Conservation (phyloP, 1,139 yeast genomes). For the Kodamaea suecica region DNA sequence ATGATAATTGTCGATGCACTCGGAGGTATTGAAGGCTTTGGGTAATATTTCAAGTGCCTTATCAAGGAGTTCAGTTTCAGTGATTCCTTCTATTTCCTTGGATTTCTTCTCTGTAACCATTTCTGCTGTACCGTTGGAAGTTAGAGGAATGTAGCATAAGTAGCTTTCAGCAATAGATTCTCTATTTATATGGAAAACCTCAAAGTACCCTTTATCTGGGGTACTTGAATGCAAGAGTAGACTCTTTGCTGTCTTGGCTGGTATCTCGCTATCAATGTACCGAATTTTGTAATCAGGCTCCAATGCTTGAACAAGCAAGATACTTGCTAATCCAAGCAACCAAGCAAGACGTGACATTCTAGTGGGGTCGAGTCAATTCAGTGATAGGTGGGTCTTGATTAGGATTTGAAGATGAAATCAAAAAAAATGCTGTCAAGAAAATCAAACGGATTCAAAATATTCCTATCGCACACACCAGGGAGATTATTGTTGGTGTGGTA, state of each 20-base stretch:
- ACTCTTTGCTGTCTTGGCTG: conserved; percentile 10
- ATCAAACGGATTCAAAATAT: too few relatives aligned
- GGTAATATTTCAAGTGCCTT: conserved; percentile 20
- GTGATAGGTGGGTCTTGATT: too few relatives aligned
- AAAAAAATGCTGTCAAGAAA: not conserved
- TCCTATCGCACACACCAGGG: too few relatives aligned
- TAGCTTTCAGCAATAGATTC: conserved; percentile 6
- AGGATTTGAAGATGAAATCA: too few relatives aligned
- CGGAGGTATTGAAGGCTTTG: conserved; percentile 21
- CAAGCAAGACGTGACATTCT: too few relatives aligned
- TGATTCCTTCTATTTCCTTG: conserved; percentile 3
- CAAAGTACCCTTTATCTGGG: conserved; percentile 10
- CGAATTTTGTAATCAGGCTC: conserved; percentile 11
- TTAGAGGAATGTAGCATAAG: conserved; percentile 14
- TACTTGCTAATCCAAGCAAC: not conserved
- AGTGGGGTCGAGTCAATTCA: too few relatives aligned
- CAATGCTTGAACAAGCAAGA: not conserved
- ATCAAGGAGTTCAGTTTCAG: conserved; percentile 20
- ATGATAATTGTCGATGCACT: conserved; percentile 35
- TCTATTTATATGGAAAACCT: conserved; percentile 11
- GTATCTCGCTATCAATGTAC: conserved; percentile 11
- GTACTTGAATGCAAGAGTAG: conserved; percentile 3
- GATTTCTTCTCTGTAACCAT: not conserved
- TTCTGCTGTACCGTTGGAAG: conserved; percentile 1
- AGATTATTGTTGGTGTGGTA: too few relatives aligned